Percentiles rank a stretch among this genome's conserved stretches.
These are phyloP conservation scores for Diaporthe capsici DNA, from an alignment of 2,329 filamentous ascomycete species.

Conservation along the genomic window DNA sequence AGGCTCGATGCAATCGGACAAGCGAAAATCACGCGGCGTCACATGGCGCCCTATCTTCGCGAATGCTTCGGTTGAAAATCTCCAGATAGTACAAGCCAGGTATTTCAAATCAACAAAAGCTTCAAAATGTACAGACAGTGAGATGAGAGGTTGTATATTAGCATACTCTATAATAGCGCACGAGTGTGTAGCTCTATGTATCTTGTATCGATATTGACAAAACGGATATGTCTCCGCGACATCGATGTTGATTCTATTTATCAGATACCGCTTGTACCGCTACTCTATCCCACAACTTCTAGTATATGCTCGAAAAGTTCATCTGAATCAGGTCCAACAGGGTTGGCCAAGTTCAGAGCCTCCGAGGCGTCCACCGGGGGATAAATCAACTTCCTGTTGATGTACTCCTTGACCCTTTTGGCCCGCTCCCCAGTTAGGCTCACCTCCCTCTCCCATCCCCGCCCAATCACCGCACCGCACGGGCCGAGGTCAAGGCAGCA, in stretches of 20 bases:
- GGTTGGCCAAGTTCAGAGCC: conserved; percentile 3
- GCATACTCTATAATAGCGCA: too few relatives aligned
- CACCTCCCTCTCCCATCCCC: conserved; percentile 9
- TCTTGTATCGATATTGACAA: background rate
- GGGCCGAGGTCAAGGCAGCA: conserved; percentile 18
- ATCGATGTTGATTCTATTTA: too few relatives aligned
- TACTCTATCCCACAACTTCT: background rate
- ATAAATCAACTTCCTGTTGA: conserved; percentile 12
- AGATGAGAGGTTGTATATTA: background rate
- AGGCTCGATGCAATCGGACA: background rate
- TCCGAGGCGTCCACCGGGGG: background rate
- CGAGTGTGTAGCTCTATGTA: background rate
- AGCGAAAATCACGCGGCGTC: background rate
- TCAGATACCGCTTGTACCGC: too few relatives aligned
- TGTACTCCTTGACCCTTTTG: conserved; percentile 10
- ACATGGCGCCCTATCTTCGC: too few relatives aligned
- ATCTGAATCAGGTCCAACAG: background rate
- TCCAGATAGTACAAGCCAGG: too few relatives aligned
- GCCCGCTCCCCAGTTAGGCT: background rate
- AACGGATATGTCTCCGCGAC: background rate
- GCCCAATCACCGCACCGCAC: background rate
- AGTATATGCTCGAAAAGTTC: background rate
- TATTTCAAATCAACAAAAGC: background rate
- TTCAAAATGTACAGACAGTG: background rate
- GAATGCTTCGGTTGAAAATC: too few relatives aligned